These are phyloP conservation scores for Papilionanthe hybrid DNA, from an alignment of 116 monocot genomes.

Conservation along the genomic window DNA sequence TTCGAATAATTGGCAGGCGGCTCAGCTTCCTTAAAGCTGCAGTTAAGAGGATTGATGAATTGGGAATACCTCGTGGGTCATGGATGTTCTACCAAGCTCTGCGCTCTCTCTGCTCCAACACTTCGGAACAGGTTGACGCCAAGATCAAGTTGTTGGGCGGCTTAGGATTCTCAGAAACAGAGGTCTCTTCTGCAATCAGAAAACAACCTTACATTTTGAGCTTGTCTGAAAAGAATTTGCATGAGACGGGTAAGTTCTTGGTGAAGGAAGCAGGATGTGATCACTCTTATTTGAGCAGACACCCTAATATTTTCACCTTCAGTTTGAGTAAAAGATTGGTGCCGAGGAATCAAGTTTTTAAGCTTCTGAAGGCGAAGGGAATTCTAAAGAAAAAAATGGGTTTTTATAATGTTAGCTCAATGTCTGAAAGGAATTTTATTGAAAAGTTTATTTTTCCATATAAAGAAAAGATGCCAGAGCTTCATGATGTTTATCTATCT, in stretches of 20 bases:
- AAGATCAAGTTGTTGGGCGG: conserved; percentile 8
- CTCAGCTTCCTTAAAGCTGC: not conserved
- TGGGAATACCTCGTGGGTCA: conserved; percentile 18
- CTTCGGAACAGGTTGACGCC: not conserved
- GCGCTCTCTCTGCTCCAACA: not conserved
- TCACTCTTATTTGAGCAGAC: conserved; percentile 1
- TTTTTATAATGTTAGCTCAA: not conserved
- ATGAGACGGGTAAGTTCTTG: conserved; percentile 17
- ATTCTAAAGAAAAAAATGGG: not conserved
- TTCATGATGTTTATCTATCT: conserved; percentile 8
- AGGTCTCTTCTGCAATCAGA: conserved; percentile 7
- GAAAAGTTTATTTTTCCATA: conserved; percentile 8
- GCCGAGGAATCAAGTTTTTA: conserved; percentile 13
- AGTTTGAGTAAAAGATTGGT: conserved; percentile 23
- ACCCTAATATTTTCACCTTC: conserved; percentile 12
- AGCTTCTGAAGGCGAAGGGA: conserved; percentile 11
- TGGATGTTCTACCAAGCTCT: conserved; percentile 8
- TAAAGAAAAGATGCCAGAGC: not conserved
- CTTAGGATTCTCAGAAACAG: conserved; percentile 22
- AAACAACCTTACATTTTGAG: conserved; percentile 12
- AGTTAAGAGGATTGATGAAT: not conserved
- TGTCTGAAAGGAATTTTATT: not conserved
- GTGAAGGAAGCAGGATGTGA: conserved; percentile 8
- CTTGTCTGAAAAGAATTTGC: conserved; percentile 4
- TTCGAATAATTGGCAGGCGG: conserved; percentile 1